Evolutionary conservation across 169 alveolate species (phyloP), one percentile per base, ranked within the genome.

Genomic region (Plasmodium berghei): DNA sequence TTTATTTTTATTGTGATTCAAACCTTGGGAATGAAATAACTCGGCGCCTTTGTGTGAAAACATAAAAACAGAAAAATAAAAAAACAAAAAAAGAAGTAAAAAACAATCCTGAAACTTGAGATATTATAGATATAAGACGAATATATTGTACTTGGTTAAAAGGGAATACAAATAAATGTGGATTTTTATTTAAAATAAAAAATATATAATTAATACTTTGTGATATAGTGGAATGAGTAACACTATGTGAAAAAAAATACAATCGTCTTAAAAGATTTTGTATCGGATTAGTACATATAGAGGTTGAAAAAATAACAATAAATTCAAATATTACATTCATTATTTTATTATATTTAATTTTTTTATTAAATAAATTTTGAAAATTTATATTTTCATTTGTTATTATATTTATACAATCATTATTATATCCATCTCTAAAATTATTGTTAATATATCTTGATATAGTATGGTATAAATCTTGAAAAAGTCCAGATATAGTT

Each of bases 341-440:
- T 48, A 83, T 26, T 56, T 67, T 73, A 49, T 83, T 83, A 48
- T 67, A 67, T n/a, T 83, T 67, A 20, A 64, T 64, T 59, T 56
- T 83, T 18, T 67, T 24, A 83, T 67, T 83, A 69, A 83, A 83
- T 16, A 34, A 62, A 83, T 69, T 28, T 28, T 40, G n/a, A 69
- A 54, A 34, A 55, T 66, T 56, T 26, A 83, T 40, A 67, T 83
- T 83, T 54, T 66, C 86, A 55, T 72, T 83, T 14, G 63, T 70
- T 28, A 69, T 85, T 58, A 83, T 28, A 69, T 83, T 71, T n/a
- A 83, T 83, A 70, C 90, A 83, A 72, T 83, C 90, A 67, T 83
- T 83, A 83, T 83, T 83, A 61, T 83, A 83, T 24, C 90, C 90
- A 72, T 83, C 90, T 52, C 67, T 26, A 49, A 83, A 83, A 48